Conservation (phyloP, 2,329 filamentous ascomycete genomes). For the Phyllosticta paracitricarpa region DNA sequence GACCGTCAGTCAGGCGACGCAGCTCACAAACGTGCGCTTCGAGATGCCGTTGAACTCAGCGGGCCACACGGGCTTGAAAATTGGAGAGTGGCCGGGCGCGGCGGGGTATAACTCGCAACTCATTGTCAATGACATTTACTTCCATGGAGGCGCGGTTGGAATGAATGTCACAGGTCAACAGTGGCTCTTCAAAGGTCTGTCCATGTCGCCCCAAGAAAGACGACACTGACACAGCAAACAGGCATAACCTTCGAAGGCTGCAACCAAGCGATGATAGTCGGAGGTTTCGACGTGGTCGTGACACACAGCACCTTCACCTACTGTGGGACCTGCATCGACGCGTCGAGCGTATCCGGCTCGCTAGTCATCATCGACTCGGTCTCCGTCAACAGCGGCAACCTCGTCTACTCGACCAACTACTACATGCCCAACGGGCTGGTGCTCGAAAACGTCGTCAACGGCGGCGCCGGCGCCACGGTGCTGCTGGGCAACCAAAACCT, state of each 20-base stretch:
- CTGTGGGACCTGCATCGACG: not conserved
- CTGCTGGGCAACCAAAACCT: not conserved
- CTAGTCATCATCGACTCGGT: constrained; percentile 5
- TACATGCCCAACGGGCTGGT: constrained; percentile 8
- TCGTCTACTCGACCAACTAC: not conserved
- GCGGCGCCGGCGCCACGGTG: not conserved
- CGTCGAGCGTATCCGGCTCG: not conserved
- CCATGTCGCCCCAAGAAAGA: constrained; percentile 18
- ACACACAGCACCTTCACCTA: constrained; percentile 1
- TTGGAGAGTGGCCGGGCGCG: constrained; percentile 22
- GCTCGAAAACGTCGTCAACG: constrained; percentile 6
- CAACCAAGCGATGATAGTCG: not conserved
- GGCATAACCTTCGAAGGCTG: constrained; percentile 12
- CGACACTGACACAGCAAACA: constrained; percentile 34
- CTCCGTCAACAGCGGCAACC: not conserved
- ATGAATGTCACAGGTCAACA: constrained; percentile 25
- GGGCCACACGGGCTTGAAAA: constrained; percentile 28
- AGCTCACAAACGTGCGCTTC: constrained; percentile 21
- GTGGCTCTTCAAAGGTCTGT: constrained; percentile 24
- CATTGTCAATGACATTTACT: constrained; percentile 7
- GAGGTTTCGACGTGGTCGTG: constrained; percentile 5
- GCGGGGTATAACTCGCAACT: constrained; percentile 19
- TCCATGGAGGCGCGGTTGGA: constrained; percentile 16
- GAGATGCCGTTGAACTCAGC: constrained; percentile 24
- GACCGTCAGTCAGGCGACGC: constrained; percentile 21